Evolutionary conservation across 1,139 yeast genomes (phyloP), one percentile per base, ranked within the genome.

Genomic region (Debaryomyces subglobosus): DNA sequence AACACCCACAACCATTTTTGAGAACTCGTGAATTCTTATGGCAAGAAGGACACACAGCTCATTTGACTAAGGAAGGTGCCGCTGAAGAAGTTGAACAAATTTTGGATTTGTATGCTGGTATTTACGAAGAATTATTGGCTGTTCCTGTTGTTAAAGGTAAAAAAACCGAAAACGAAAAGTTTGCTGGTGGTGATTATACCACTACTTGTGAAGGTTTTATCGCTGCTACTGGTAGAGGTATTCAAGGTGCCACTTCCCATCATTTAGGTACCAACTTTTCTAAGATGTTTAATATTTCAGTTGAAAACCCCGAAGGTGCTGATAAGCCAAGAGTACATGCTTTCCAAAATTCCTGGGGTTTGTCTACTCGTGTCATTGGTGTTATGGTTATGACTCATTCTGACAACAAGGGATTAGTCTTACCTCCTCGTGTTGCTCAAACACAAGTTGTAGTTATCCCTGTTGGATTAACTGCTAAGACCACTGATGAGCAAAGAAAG

Each of bases 31-130:
- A 95, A 74, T 95, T 95, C 75, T 80, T 95, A 70, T 95, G 99
- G 99, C 99, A 95, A 77, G 99, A 95, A 76, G 99, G 99, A 58
- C 99, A 95, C 76, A 95, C 99, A 47, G 99, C 96, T 48, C 96
- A 89, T 67, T 81, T 94, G 66, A 87, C 95, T 50, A 74, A 76
- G 58, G 86, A 84, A 51, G 92, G 81, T 51, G 97, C 99, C 35
- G 79, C 81, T 52, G 77, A 76, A 50, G 99, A 95, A 75, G 99
- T 94, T 25, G 68, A 82, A 61, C 86, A 87, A 69, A 91, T 95
- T 63, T 82, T 94, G 66, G 95, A 89, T 56, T 85, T 83, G 73
- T 95, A 95, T 70, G 86, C 87, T 53, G 83, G 84, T 53, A 80
- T 95, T 52, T 95, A 94, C 71, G 86, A 86, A 71, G 96, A 92